Percentiles rank a stretch among this genome's conserved stretches.
phyloP scores from a whole-genome alignment of 1,139 yeast genomes.

The Saccharomyces hybrid region DNA sequence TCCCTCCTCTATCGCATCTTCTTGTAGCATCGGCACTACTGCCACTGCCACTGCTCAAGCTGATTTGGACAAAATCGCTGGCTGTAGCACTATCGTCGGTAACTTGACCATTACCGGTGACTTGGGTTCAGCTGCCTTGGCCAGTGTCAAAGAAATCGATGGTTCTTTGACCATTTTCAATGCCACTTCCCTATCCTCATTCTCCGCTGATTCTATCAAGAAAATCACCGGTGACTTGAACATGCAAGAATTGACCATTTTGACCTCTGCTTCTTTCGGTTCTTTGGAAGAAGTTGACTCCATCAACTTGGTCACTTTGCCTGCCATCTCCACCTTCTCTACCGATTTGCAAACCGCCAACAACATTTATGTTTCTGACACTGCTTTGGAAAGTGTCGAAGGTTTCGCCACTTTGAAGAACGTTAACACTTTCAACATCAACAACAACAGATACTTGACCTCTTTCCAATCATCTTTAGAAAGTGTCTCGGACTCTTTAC shows the following conservation, averaged over 20 bases:
- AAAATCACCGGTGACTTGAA: constrained; percentile 65
- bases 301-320: constrained; percentile 72
- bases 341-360: constrained; percentile 73
- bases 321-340: constrained; percentile 64
- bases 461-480: constrained; percentile 66
- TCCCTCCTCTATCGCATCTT: constrained; percentile 28
- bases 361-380: constrained; percentile 72
- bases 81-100: constrained; percentile 79
- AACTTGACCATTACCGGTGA: constrained; percentile 63
- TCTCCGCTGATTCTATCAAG: constrained; percentile 72
- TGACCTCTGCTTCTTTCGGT: constrained; percentile 68
- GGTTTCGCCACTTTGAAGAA: constrained; percentile 69
- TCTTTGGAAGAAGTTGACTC: constrained; percentile 75
- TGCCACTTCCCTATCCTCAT: constrained; percentile 52
- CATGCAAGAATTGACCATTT: constrained; percentile 58
- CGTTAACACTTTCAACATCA: constrained; percentile 71
- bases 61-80: constrained; percentile 64
- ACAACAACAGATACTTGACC: constrained; percentile 74
- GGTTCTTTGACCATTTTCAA: constrained; percentile 67
- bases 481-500: constrained; percentile 65
- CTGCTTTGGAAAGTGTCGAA: constrained; percentile 66
- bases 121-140: constrained; percentile 49
- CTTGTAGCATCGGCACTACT: constrained; percentile 40
- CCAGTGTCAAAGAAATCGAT: constrained; percentile 58
- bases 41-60: constrained; percentile 73